Percentiles rank a stretch among this genome's conserved stretches.
phyloP scores from a whole-genome alignment of 305 asterid species.

The Plantago coronopus region DNA sequence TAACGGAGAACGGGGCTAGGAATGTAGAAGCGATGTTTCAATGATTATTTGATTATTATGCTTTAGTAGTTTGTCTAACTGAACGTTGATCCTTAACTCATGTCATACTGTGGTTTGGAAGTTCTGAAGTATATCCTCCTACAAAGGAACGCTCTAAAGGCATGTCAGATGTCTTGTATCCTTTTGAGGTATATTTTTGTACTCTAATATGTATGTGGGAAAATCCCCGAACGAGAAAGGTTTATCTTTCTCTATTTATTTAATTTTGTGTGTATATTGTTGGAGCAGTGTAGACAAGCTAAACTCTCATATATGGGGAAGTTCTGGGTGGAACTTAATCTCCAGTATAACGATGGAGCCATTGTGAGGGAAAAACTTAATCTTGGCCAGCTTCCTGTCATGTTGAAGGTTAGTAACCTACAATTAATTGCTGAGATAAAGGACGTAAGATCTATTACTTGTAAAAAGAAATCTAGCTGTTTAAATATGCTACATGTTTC shows the following conservation, averaged over 20 bases:
- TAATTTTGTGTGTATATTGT: constrained; percentile 14
- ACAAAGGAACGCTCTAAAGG: constrained; percentile 52
- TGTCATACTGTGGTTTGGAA: constrained; percentile 63
- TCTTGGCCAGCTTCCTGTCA: constrained; percentile 79
- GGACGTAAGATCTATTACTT: not conserved
- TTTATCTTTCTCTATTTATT: not conserved
- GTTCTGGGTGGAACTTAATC: constrained; percentile 50
- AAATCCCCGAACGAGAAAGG: constrained; percentile 3
- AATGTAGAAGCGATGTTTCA: too few species aligned
- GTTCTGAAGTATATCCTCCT: constrained; percentile 59
- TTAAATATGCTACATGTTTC: not conserved
- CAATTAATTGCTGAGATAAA: constrained; percentile 7
- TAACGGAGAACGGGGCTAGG: too few species aligned
- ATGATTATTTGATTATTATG: not conserved
- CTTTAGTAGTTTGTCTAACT: constrained; percentile 13
- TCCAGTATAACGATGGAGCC: constrained; percentile 61
- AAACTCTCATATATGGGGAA: constrained; percentile 68
- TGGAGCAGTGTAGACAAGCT: constrained; percentile 91
- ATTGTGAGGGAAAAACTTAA: constrained; percentile 46
- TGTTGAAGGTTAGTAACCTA: constrained; percentile 64
- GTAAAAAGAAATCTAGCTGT: not conserved
- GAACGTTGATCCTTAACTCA: constrained; percentile 53
- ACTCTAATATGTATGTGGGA: constrained; percentile 3
- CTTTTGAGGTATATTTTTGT: constrained; percentile 59
- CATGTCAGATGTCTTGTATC: constrained; percentile 52